Base-by-base conservation (phyloP, 2,329 filamentous ascomycete genomes). In the Colletotrichum caudatum region DNA sequence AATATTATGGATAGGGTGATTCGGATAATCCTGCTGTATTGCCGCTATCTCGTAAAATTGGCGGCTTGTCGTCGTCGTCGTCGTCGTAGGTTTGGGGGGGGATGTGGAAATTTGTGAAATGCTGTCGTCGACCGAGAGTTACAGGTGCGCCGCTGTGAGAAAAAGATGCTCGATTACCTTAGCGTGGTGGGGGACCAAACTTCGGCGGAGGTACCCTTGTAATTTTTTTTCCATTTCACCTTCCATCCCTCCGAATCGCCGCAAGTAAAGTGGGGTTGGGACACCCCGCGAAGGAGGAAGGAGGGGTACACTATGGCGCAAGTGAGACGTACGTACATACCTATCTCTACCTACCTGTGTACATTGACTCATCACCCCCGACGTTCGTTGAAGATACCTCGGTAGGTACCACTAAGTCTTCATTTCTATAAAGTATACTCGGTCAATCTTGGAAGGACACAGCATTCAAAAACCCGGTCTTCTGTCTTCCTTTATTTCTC, bases 151-250 rank as follows among this genome's bases (percentile, higher is more conserved):
- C 33, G n/a, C 51, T 23, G 33, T 56, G 48, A 58, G 41, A 59
- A 71, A 70, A 66, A 66, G 56, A 60, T 61, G 51, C 29, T 66
- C 33, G 56, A 66, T 64, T 59, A 59, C 57, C 56, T 66, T 65
- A 73, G 66, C 62, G 57, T 29, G 61, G 71, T 73, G 71, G 61
- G 63, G 62, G 51, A 62, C 61, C 39, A 72, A 53, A 46, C 26
- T 14, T 29, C 8, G 11, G 41, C 26, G 18, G 18, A 58, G 35
- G 41, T 64, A 51, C 53, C 53, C 46, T 41, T 33, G 37, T 35
- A 8, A 18, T 16, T 35, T 60, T 60, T 44, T 35, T 35, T 16
- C 20, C 20, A 11, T n/a, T 33, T 29, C 37, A 12, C 33, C 33
- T 26, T 59, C n/a, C 56, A 48, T 50, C 44, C 29, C 44, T 46